Percentiles rank a stretch among this genome's conserved stretches.
phyloP scores from a whole-genome alignment of 306 rosid genomes.

The Delonix regia region DNA sequence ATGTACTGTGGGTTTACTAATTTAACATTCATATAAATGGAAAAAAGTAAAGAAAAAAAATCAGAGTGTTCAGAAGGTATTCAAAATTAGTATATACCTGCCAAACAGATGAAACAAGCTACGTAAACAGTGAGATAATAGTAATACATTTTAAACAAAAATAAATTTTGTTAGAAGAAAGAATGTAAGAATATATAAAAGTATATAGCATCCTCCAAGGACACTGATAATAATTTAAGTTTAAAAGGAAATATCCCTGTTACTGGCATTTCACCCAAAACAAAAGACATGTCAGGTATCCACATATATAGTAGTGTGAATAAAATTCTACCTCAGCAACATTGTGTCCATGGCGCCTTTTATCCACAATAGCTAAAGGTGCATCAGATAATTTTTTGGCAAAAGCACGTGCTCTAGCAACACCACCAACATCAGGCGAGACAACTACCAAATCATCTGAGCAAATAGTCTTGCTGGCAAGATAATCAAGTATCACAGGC shows the following conservation, averaged over 20 bases:
- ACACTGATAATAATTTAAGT: not conserved
- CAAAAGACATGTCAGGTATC: not conserved
- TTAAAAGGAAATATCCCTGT: not conserved
- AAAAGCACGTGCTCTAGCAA: constrained; percentile 97
- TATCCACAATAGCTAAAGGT: constrained; percentile 97
- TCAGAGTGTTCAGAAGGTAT: not conserved
- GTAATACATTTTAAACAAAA: not conserved
- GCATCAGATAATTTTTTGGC: constrained; percentile 98
- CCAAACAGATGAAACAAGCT: not conserved
- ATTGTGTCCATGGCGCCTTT: constrained; percentile 94
- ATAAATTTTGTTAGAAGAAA: not conserved
- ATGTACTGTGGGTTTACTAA: not conserved
- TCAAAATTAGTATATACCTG: not conserved
- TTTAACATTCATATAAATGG: not conserved
- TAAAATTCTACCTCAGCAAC: constrained; percentile 73
- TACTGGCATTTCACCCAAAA: not conserved
- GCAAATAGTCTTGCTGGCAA: constrained; percentile 93
- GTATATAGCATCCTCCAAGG: not conserved
- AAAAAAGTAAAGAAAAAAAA: not conserved
- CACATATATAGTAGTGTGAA: not conserved
- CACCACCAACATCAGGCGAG: constrained; percentile 99
- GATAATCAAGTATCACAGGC: constrained; percentile 99
- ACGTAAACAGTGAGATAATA: not conserved
- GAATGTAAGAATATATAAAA: not conserved
- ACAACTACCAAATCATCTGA: constrained; percentile 96